phyloP scores from a whole-genome alignment of 495 filamentous ascomycete species.

The Massariosphaeria phaeospora region DNA sequence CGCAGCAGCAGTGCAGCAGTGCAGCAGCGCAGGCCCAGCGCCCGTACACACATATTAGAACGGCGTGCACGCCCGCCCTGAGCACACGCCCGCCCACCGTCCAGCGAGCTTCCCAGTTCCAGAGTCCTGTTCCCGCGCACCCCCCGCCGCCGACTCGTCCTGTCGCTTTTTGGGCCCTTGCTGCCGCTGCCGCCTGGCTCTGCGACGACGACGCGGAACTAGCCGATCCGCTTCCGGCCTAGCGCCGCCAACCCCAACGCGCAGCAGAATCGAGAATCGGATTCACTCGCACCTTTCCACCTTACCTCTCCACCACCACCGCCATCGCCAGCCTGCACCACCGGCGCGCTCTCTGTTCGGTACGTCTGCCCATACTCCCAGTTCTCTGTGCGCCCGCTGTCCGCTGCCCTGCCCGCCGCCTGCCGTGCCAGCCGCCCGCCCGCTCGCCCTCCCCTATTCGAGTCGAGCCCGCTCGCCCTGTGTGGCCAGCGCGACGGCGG shows the following conservation, averaged over 20 bases:
- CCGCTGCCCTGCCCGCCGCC: slow-evolving; percentile 6
- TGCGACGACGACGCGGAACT: slow-evolving; percentile 25
- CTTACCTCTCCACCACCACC: slow-evolving; percentile 26
- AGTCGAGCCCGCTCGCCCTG: background rate
- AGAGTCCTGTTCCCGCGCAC: background rate
- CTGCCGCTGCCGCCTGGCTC: background rate
- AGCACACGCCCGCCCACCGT: background rate
- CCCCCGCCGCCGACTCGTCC: background rate
- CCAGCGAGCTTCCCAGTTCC: too few species aligned
- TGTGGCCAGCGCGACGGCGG: slow-evolving; percentile 3
- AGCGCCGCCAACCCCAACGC: slow-evolving; percentile 28
- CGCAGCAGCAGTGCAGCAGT: background rate
- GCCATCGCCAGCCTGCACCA: slow-evolving; percentile 11
- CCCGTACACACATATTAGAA: too few species aligned
- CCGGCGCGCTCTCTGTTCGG: slow-evolving; percentile 1
- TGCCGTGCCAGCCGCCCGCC: background rate
- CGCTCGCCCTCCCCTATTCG: slow-evolving; percentile 30
- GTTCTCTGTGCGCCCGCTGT: slow-evolving; percentile 1
- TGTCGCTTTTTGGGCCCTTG: background rate
- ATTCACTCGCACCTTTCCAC: too few species aligned
- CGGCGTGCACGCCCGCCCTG: slow-evolving; percentile 2
- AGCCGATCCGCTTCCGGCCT: slow-evolving; percentile 20
- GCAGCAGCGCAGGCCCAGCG: too few species aligned
- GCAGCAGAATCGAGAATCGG: slow-evolving; percentile 29
- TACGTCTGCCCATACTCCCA: too few species aligned